Conservation (phyloP, 2,329 filamentous ascomycete genomes). For the Ophiocordyceps australis region DNA sequence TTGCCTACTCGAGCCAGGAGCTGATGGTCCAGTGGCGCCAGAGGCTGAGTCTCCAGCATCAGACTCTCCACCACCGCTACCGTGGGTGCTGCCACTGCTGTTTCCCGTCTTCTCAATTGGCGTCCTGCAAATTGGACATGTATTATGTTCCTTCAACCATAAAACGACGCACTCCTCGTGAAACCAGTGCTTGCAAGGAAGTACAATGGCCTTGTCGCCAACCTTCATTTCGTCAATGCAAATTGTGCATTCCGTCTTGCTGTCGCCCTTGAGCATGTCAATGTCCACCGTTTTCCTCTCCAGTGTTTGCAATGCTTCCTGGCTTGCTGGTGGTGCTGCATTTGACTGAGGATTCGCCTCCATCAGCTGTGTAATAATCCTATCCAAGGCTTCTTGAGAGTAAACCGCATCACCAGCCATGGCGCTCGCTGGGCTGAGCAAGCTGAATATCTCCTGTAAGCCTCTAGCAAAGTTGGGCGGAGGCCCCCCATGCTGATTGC, state of each 20-base stretch:
- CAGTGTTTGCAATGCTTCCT: conserved; percentile 54
- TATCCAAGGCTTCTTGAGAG: conserved; percentile 76
- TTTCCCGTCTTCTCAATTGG: conserved; percentile 24
- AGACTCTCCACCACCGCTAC: neutral
- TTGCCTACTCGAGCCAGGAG: neutral
- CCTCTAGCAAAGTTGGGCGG: conserved; percentile 12
- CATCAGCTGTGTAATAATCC: conserved; percentile 76
- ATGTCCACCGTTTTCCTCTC: conserved; percentile 52
- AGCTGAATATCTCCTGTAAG: conserved; percentile 32
- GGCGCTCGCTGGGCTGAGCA: conserved; percentile 33
- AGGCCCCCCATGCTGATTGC: conserved; percentile 7
- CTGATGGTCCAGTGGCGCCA: neutral
- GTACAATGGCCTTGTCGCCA: conserved; percentile 53
- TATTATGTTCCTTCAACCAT: conserved; percentile 84
- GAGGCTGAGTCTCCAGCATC: neutral
- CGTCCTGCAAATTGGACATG: conserved; percentile 67
- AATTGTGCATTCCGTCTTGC: conserved; percentile 76
- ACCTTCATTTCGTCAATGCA: conserved; percentile 75
- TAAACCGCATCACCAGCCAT: conserved; percentile 68
- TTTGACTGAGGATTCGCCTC: conserved; percentile 61
- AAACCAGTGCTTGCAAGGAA: conserved; percentile 92
- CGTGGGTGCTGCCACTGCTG: conserved; percentile 4
- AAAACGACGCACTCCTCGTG: conserved; percentile 65
- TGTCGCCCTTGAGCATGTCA: conserved; percentile 46
- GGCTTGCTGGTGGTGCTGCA: conserved; percentile 65